Percentiles rank a stretch among this genome's conserved stretches.
These are phyloP conservation scores for Tympanopsis confertula DNA, from an alignment of 2,329 filamentous ascomycete genomes.

Conservation along the genomic window DNA sequence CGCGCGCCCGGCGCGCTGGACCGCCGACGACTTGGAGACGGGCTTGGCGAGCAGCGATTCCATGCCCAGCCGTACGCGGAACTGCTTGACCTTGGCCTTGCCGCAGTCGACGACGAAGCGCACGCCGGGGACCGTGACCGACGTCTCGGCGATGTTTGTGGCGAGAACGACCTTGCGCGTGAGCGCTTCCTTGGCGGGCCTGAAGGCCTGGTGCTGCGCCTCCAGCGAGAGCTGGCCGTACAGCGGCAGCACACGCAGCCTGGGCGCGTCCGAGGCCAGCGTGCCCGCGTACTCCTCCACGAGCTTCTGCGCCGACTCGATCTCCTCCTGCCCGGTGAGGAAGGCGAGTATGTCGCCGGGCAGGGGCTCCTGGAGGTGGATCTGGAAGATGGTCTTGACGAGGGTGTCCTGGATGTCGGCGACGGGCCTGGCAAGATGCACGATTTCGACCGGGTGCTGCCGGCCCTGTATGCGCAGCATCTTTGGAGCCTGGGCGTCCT, in stretches of 20 bases:
- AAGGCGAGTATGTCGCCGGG: slow-evolving; percentile 91
- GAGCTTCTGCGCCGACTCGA: slow-evolving; percentile 68
- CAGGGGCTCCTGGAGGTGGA: slow-evolving; percentile 79
- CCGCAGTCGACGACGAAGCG: slow-evolving; percentile 85
- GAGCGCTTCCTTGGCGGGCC: slow-evolving; percentile 56
- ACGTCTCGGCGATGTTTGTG: slow-evolving; percentile 98
- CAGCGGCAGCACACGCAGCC: slow-evolving; percentile 62
- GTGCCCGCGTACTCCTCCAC: slow-evolving; percentile 69
- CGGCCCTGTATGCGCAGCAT: slow-evolving; percentile 68
- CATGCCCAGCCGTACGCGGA: slow-evolving; percentile 70
- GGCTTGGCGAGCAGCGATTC: slow-evolving; percentile 84
- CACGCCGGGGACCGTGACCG: slow-evolving; percentile 87
- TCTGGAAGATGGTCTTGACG: slow-evolving; percentile 70
- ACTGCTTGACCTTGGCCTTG: slow-evolving; percentile 90
- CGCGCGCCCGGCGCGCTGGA: slow-evolving; percentile 82
- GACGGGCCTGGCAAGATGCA: slow-evolving; percentile 64
- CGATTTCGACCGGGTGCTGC: slow-evolving; percentile 71
- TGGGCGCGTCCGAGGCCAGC: slow-evolving; percentile 65
- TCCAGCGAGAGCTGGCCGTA: slow-evolving; percentile 83
- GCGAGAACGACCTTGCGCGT: slow-evolving; percentile 84
- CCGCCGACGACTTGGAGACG: slow-evolving; percentile 85
- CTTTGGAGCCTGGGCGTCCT: slow-evolving; percentile 11
- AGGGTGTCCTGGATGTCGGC: slow-evolving; percentile 74
- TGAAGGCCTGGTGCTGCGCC: slow-evolving; percentile 77
- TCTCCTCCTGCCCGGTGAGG: slow-evolving; percentile 83